Conservation (phyloP, 1,139 yeast genomes). For the Pichia sp. region DNA sequence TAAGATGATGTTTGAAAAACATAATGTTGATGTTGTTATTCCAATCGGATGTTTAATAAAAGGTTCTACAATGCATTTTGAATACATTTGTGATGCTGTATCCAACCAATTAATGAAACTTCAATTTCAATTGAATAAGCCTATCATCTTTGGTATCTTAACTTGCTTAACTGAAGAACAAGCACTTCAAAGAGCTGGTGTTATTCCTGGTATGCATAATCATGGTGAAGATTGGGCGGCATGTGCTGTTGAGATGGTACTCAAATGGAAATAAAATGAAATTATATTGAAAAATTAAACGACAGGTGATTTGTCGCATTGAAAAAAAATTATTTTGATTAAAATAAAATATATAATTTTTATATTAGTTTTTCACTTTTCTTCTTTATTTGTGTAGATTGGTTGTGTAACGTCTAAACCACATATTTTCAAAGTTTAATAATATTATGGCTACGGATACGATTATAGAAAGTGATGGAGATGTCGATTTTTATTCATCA, state of each 20-base stretch:
- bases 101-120: constrained; percentile 80
- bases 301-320: too few species aligned
- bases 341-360: too few species aligned
- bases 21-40: constrained; percentile 71
- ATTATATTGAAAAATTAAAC: not conserved
- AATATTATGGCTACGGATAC: too few species aligned
- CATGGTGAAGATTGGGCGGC: constrained; percentile 99
- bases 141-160: constrained; percentile 87
- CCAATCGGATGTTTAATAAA: constrained; percentile 93
- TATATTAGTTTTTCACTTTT: too few species aligned
- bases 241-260: constrained; percentile 96
- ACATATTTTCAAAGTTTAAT: too few species aligned
- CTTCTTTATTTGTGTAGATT: too few species aligned
- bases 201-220: constrained; percentile 75
- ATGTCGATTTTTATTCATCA: constrained; percentile 9
- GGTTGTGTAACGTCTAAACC: too few species aligned
- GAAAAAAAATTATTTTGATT: too few species aligned
- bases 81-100: constrained; percentile 88
- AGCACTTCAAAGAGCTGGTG: constrained; percentile 91
- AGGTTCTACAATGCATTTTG: constrained; percentile 97
- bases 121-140: constrained; percentile 64
- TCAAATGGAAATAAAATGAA: not conserved
- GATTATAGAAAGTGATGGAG: constrained; percentile 2
- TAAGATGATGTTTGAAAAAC: constrained; percentile 44
- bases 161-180: constrained; percentile 93